Conservation (phyloP, 129 eudicot genomes). For the Arctium lappa region DNA sequence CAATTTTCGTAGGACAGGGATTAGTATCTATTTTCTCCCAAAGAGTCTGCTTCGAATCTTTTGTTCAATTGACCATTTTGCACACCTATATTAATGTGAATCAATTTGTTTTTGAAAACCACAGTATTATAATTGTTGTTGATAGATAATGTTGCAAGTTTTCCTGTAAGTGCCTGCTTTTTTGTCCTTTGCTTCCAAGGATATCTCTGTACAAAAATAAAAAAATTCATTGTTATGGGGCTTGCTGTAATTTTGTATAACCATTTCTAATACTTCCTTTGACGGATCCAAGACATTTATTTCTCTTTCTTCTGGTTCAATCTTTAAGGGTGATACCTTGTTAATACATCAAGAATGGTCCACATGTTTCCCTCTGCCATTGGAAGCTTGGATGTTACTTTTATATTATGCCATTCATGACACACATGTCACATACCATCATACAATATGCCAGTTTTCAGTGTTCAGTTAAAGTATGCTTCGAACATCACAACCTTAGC, state of each 20-base stretch:
- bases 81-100: not conserved
- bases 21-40: not conserved
- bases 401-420: not conserved
- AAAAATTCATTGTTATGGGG: not conserved
- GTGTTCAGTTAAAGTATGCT: not conserved
- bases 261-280: not conserved
- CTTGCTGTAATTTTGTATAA: not conserved
- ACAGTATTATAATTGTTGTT: not conserved
- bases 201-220: not conserved
- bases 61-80: not conserved
- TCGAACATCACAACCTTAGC: constrained; percentile 7
- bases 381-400: not conserved
- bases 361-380: not conserved
- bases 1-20: not conserved
- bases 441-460: constrained; percentile 17
- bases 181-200: not conserved
- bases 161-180: not conserved
- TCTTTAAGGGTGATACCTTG: not conserved
- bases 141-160: not conserved
- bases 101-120: not conserved
- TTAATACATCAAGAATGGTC: not conserved
- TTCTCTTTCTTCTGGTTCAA: not conserved
- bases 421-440: constrained; percentile 9
- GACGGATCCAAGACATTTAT: not conserved
- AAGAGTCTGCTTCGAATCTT: not conserved